Base-by-base conservation (phyloP, 1,284 basidiomycete genomes). In the Naganishia liquefaciens region DNA sequence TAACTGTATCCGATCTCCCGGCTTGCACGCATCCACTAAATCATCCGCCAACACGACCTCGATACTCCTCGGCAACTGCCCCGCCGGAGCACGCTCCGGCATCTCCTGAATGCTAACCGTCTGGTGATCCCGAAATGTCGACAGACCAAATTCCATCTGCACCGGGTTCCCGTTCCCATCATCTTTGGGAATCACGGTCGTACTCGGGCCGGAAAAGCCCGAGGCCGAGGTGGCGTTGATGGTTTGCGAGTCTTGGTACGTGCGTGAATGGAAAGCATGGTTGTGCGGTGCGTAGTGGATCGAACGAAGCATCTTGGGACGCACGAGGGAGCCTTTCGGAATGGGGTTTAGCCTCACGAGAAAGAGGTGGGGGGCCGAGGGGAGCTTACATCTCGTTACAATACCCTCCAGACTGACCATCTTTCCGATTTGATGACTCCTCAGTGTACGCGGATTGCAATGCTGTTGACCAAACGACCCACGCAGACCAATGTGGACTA, bases 381-480 rank as follows among this genome's bases (percentile, higher is more conserved):
- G 2, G 17, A 30, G 71, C 82, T 68, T 60, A 83, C 95, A 99
- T 68, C 95, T 86, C 2, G 96, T 99, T 66, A 99, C 93, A 75
- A 99, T 99, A 39, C 96, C 96, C 80, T 99, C 96, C 30, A 99
- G 80, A 44, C 90, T 94, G 74, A 99, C 91, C 91, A 99, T 93
- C 79, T 89, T 93, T 62, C 93, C 92, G 33, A 99, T 86, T 78
- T 97, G 89, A 65, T 86, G 83, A 53, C 92, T 89, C 67, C 88
- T 86, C 43, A 99, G 84, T 11, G 93, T 95, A 10, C 96, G 85
- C 47, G 96, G 96, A 78, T 90, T 98, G 79, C 95, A 91, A 78
- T 98, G 93, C 77, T 99, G 92, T 79, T 98, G 94, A 53, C 96
- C 96, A 77, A 99, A 99, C n/a, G 91, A 95, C 63, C 96, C 96